Conservation (phyloP, 2,329 filamentous ascomycete genomes). For the Helotiales sp. region DNA sequence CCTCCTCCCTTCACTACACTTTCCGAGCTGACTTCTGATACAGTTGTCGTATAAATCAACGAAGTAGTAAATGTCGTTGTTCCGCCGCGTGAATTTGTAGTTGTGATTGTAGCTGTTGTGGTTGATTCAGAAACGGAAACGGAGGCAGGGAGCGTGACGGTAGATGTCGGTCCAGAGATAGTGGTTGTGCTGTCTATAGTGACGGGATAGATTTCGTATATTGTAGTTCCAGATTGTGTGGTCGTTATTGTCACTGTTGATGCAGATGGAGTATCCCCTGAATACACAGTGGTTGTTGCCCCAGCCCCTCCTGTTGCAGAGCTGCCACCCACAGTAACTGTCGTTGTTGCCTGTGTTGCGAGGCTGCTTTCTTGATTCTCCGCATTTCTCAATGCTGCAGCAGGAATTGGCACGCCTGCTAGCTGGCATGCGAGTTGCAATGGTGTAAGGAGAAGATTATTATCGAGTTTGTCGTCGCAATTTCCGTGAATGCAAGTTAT, state of each 20-base stretch:
- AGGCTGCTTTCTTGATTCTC: conserved; percentile 29
- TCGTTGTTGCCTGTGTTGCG: conserved; percentile 22
- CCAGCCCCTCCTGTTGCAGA: conserved; percentile 12
- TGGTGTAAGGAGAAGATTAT: conserved; percentile 36
- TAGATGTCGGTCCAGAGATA: conserved; percentile 11
- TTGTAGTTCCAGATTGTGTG: conserved; percentile 7
- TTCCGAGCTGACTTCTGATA: no score
- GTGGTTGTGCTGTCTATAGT: conserved; percentile 17
- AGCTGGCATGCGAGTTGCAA: conserved; percentile 38
- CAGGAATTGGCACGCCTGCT: conserved; percentile 33
- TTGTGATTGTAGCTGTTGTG: background rate
- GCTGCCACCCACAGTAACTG: conserved; percentile 16
- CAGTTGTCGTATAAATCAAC: background rate
- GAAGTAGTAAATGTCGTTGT: background rate
- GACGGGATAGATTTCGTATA: conserved; percentile 13
- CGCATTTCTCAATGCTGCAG: conserved; percentile 36
- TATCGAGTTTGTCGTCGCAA: conserved; percentile 38
- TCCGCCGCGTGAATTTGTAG: background rate
- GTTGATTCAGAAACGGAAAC: conserved; percentile 5
- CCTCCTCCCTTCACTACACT: no score
- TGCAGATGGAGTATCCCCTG: background rate
- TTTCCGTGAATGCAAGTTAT: conserved; percentile 41
- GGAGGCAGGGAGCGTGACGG: no score
- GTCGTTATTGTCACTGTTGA: conserved; percentile 12
- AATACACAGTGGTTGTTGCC: conserved; percentile 5